Percentiles rank a stretch among this genome's conserved stretches.
These are phyloP conservation scores for Trichoderma asperelloides DNA, from an alignment of 495 filamentous ascomycete species.

Conservation along the genomic window DNA sequence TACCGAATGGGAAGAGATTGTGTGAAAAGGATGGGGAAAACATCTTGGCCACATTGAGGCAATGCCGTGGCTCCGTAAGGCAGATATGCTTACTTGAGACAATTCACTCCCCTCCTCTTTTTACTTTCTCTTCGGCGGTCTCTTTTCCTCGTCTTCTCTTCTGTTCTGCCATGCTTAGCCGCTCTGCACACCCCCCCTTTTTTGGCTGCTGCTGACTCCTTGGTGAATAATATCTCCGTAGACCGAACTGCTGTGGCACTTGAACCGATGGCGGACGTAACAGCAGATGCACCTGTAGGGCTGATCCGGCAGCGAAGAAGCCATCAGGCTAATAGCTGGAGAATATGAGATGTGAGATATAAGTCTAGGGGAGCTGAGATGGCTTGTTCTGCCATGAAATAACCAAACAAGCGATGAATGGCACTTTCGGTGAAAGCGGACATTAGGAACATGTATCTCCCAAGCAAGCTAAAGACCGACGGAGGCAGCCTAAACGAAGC, in stretches of 20 bases:
- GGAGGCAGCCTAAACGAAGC: neutral
- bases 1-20: neutral
- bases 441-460: neutral
- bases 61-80: neutral
- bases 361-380: no score
- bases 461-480: neutral
- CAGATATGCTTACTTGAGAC: neutral
- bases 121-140: neutral
- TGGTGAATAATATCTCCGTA: no score
- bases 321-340: neutral
- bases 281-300: neutral
- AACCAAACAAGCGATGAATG: no score
- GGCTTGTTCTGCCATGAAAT: no score
- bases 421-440: neutral
- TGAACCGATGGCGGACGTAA: neutral
- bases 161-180: neutral
- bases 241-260: no score
- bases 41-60: neutral
- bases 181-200: neutral
- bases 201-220: neutral
- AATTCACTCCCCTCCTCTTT: neutral
- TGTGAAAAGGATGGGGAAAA: neutral
- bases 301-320: neutral
- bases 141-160: neutral
- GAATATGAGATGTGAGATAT: neutral